Conservation (phyloP, 2,329 filamentous ascomycete genomes). For the Diaporthe citri region DNA sequence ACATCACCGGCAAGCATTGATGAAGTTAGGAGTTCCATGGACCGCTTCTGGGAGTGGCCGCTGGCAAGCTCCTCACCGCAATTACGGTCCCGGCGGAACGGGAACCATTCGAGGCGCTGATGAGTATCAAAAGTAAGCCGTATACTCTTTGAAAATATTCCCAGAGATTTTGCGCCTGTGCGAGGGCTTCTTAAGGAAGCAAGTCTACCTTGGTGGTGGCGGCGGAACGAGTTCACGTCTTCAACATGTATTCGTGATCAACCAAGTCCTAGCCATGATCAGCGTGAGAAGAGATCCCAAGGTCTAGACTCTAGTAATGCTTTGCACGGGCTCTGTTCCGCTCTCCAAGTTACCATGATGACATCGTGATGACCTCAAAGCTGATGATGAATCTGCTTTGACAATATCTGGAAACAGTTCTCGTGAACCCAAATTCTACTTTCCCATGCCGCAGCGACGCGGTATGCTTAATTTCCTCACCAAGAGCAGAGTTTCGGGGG, state of each 20-base stretch:
- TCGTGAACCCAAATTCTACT: slow-evolving; percentile 11
- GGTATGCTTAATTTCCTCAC: not conserved
- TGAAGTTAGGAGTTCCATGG: not conserved
- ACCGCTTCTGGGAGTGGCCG: not conserved
- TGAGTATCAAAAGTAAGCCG: not conserved
- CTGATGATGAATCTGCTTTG: not conserved
- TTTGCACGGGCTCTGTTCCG: not conserved
- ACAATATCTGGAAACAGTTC: not conserved
- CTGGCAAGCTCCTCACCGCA: not conserved
- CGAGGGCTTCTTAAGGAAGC: not conserved
- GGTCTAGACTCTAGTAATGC: not conserved
- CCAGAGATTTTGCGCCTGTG: not conserved
- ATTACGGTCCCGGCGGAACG: no score
- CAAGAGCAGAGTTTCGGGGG: not conserved
- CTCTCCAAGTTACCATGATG: not conserved
- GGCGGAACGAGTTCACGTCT: not conserved
- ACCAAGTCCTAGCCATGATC: not conserved
- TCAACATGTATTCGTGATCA: no score
- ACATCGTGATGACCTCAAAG: not conserved
- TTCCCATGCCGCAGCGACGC: not conserved
- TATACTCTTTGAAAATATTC: not conserved
- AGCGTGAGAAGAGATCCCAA: not conserved
- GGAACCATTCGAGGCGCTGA: not conserved
- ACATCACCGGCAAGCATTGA: slow-evolving; percentile 3
- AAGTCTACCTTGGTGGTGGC: no score